These are phyloP conservation scores for Calocera viscosa DNA, from an alignment of 768 basidiomycete genomes.

Conservation along the genomic window DNA sequence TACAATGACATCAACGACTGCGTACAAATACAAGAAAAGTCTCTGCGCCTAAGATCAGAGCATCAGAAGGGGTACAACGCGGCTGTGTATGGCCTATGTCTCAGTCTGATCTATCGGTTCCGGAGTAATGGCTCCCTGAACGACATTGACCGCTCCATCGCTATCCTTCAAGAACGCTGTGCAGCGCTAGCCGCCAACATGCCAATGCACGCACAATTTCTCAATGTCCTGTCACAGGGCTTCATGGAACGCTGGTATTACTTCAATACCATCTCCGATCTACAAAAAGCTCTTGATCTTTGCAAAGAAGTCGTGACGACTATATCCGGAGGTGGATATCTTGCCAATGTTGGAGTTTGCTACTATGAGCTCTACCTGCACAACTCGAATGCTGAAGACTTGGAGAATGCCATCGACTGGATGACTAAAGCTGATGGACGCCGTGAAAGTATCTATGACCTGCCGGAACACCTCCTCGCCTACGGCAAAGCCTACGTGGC, in stretches of 20 bases:
- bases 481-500: neutral
- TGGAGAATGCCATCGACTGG: constrained; percentile 1
- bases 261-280: neutral
- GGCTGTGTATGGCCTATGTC: neutral
- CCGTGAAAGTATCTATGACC: neutral
- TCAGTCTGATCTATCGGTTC: neutral
- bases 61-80: constrained; percentile 1
- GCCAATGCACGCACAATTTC: neutral
- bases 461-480: neutral
- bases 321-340: constrained; percentile 1
- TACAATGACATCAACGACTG: neutral
- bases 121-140: neutral
- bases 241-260: neutral
- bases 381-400: neutral
- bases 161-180: neutral
- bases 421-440: neutral
- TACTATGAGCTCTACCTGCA: constrained; percentile 3
- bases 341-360: neutral
- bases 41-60: neutral
- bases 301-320: neutral
- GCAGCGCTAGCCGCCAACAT: neutral
- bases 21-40: neutral
- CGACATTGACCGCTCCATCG: constrained; percentile 4
- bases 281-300: neutral
- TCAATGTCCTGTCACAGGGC: neutral